A percentile compares a stretch with the other conserved stretches of the same genome.
Evolutionary conservation across 345 rosid genomes (phyloP).

Genomic region (Eucalyptus microcorys): DNA sequence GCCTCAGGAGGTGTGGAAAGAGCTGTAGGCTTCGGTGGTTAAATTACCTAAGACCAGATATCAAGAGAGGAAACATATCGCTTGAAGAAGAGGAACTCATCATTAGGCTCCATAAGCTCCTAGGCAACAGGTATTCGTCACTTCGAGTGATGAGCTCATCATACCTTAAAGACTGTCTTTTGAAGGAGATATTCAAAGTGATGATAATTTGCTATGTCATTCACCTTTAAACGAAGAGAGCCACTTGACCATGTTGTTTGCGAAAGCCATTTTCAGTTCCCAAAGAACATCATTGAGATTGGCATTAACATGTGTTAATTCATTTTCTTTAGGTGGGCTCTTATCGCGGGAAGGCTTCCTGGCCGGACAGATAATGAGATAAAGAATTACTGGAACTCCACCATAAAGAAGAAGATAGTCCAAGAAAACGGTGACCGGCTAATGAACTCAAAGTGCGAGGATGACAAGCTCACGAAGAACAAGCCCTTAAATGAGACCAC

Average conservation of each 20-base stretch:
- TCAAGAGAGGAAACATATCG: slow-evolving; percentile 1
- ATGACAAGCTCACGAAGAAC: background rate
- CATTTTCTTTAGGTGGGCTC: background rate
- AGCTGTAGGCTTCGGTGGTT: slow-evolving; percentile 6
- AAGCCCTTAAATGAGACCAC: background rate
- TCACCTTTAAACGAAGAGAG: background rate
- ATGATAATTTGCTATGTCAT: background rate
- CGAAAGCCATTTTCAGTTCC: background rate
- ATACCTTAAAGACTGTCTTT: background rate
- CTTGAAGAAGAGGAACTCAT: slow-evolving; percentile 6
- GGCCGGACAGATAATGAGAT: slow-evolving; percentile 10
- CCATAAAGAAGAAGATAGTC: background rate
- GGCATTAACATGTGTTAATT: background rate
- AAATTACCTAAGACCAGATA: slow-evolving; percentile 1
- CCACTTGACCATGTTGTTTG: background rate
- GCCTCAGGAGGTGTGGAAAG: slow-evolving; percentile 1
- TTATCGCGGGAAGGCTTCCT: slow-evolving; percentile 1
- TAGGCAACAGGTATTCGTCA: background rate
- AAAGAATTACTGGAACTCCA: slow-evolving; percentile 4
- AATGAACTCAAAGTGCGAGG: background rate
- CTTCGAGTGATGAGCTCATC: background rate
- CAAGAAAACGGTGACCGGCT: background rate
- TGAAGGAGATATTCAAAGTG: background rate
- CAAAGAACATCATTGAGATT: background rate
- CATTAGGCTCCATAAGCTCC: slow-evolving; percentile 4